Evolutionary conservation across 2,329 filamentous ascomycete genomes (phyloP).

Genomic region (Aspergillus phoenicis): DNA sequence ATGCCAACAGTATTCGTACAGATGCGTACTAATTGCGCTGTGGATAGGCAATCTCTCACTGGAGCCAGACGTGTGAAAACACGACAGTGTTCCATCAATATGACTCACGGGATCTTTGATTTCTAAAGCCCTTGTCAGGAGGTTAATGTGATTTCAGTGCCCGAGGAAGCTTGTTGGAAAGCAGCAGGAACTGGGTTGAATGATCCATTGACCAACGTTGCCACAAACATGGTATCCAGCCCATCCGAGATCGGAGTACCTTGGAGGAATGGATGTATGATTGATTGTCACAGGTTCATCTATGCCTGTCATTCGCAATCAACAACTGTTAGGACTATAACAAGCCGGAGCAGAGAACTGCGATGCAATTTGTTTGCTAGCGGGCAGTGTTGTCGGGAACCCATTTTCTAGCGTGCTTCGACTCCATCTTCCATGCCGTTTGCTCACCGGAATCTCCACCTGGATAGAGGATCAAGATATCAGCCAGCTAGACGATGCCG

Average conservation of each 20-base stretch:
- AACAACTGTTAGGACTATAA: background rate
- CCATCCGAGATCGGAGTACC: constrained; percentile 13
- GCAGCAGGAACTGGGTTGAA: background rate
- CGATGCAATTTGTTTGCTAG: constrained; percentile 3
- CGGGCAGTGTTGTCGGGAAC: constrained; percentile 12
- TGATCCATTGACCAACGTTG: background rate
- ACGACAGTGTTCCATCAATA: background rate
- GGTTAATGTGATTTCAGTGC: constrained; percentile 8
- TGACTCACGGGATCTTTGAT: constrained; percentile 1
- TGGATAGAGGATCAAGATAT: constrained; percentile 1
- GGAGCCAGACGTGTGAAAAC: background rate
- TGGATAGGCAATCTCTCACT: background rate
- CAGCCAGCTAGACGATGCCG: constrained; percentile 4
- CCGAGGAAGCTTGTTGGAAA: constrained; percentile 12
- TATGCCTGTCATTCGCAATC: background rate
- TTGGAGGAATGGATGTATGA: constrained; percentile 10
- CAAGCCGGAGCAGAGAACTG: background rate
- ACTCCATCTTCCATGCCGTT: constrained; percentile 21
- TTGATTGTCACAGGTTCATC: constrained; percentile 1
- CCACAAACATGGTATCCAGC: constrained; percentile 5
- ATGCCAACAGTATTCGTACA: background rate
- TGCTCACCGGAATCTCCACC: constrained; percentile 15
- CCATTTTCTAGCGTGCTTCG: constrained; percentile 28
- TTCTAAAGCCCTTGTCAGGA: background rate
- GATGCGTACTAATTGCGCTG: constrained; percentile 1